Conservation (phyloP, 1,284 basidiomycete species). For the Ustilago tritici region DNA sequence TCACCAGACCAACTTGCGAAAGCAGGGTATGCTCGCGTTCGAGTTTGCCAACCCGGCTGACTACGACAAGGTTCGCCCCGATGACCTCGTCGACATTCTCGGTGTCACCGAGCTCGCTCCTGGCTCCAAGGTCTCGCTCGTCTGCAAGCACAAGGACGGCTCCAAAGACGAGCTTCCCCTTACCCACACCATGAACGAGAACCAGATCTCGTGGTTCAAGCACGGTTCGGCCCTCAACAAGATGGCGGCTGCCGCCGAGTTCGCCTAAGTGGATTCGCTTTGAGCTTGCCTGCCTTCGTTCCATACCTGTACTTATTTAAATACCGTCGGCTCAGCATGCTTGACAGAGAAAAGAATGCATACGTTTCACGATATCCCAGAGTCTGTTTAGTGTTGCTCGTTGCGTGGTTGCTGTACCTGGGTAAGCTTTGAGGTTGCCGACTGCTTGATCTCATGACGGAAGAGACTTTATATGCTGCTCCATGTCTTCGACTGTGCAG, state of each 20-base stretch:
- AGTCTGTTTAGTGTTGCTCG: not conserved
- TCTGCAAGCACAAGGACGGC: conserved; percentile 67
- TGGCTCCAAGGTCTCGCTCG: conserved; percentile 62
- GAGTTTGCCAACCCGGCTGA: conserved; percentile 66
- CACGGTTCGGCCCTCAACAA: conserved; percentile 67
- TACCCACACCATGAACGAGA: conserved; percentile 68
- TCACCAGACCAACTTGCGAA: conserved; percentile 95
- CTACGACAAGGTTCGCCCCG: conserved; percentile 67
- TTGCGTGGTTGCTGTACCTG: not conserved
- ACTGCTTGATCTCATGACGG: not conserved
- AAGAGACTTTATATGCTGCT: too few species aligned
- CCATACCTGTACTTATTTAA: conserved; percentile 34
- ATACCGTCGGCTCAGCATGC: conserved; percentile 22
- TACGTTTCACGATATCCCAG: conserved; percentile 1
- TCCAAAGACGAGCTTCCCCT: conserved; percentile 65
- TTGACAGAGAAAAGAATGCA: conserved; percentile 24
- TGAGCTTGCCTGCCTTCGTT: conserved; percentile 5
- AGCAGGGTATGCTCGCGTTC: conserved; percentile 67
- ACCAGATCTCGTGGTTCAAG: conserved; percentile 69
- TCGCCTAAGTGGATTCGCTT: conserved; percentile 26
- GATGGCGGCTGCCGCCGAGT: conserved; percentile 63
- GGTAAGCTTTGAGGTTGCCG: not conserved
- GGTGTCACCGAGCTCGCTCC: conserved; percentile 66
- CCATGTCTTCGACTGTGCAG: too few species aligned
- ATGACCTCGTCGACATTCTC: conserved; percentile 64